phyloP scores from a whole-genome alignment of 495 filamentous ascomycete genomes.

The Aspergillus heteromorphus region DNA sequence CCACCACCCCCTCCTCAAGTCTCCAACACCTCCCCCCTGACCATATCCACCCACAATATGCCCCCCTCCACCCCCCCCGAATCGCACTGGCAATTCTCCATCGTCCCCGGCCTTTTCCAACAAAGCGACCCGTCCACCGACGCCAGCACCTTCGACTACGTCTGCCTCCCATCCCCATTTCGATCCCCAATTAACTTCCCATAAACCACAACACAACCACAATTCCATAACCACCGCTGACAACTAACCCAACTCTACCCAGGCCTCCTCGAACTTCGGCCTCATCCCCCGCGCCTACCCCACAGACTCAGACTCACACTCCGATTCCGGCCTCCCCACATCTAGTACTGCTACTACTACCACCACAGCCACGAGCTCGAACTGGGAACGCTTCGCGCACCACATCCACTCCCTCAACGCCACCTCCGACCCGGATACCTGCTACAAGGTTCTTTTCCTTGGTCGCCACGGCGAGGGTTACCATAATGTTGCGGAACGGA shows the following conservation, averaged over 20 bases:
- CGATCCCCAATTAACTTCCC: no score
- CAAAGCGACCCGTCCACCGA: conserved; percentile 67
- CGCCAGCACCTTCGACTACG: conserved; percentile 63
- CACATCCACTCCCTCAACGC: conserved; percentile 51
- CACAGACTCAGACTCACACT: conserved; percentile 33
- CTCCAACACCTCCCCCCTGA: neutral
- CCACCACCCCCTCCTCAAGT: neutral
- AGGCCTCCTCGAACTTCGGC: conserved; percentile 57
- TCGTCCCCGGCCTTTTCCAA: conserved; percentile 62
- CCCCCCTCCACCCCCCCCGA: conserved; percentile 2
- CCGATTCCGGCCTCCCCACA: no score
- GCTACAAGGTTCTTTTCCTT: conserved; percentile 65
- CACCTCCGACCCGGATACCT: conserved; percentile 30
- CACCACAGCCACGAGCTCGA: conserved; percentile 35
- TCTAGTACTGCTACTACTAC: conserved; percentile 3
- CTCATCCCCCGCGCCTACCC: conserved; percentile 53
- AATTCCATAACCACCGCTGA: no score
- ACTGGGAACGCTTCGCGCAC: conserved; percentile 61
- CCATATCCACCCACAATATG: conserved; percentile 3
- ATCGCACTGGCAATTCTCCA: conserved; percentile 30
- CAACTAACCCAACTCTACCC: neutral
- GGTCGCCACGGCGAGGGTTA: conserved; percentile 70
- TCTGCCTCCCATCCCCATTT: conserved; percentile 19
- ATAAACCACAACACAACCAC: no score
- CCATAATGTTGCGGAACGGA: conserved; percentile 61